These are phyloP conservation scores for Chytridium lagenaria DNA, from an alignment of 371 early-diverging fungal species.

Conservation along the genomic window DNA sequence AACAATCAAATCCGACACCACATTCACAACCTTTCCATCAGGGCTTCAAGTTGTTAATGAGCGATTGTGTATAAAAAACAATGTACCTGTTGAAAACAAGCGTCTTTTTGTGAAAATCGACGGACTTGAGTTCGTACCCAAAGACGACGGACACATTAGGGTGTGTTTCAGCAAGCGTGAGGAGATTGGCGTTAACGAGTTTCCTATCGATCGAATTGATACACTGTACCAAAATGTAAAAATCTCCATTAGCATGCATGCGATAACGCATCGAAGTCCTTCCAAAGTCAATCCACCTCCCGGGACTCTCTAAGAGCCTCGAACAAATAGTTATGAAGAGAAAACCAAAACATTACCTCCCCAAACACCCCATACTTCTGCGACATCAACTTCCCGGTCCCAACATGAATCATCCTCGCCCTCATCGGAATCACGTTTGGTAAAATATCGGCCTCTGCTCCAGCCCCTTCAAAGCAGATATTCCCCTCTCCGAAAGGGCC, in stretches of 20 bases:
- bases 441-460: slow-evolving; percentile 71
- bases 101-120: slow-evolving; percentile 64
- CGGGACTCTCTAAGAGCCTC: too few relatives aligned
- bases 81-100: slow-evolving; percentile 42
- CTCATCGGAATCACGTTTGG: slow-evolving; percentile 86
- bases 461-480: slow-evolving; percentile 80
- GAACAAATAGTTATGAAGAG: too few relatives aligned
- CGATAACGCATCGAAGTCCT: not conserved
- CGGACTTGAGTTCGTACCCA: slow-evolving; percentile 62
- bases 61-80: not conserved
- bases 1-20: slow-evolving; percentile 78
- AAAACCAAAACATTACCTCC: slow-evolving; percentile 60
- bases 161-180: slow-evolving; percentile 71
- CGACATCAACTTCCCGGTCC: slow-evolving; percentile 71
- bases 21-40: slow-evolving; percentile 25
- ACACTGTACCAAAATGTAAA: slow-evolving; percentile 57
- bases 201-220: slow-evolving; percentile 95
- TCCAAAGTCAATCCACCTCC: slow-evolving; percentile 7
- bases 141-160: slow-evolving; percentile 73
- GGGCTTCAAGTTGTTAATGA: slow-evolving; percentile 16
- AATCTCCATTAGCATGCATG: not conserved
- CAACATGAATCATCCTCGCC: slow-evolving; percentile 90
- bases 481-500: slow-evolving; percentile 89
- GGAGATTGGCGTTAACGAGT: slow-evolving; percentile 77
- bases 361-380: slow-evolving; percentile 90